phyloP scores from a whole-genome alignment of 495 filamentous ascomycete species.

The Hyphodiscus hymeniophilus region DNA sequence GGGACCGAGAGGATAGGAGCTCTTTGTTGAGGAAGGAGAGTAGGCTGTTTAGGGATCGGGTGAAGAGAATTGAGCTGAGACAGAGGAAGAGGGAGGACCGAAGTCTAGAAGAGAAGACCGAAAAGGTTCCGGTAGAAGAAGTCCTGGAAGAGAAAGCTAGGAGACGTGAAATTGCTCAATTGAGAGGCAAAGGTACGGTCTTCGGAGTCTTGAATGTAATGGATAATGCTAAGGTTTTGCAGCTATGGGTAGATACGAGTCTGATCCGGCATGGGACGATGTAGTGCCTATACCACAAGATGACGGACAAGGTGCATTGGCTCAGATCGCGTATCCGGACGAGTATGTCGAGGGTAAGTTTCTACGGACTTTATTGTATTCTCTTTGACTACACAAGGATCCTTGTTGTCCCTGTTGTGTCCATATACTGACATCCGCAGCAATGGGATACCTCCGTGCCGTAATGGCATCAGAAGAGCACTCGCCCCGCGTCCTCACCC shows the following conservation, averaged over 20 bases:
- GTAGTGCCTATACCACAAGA: conserved; percentile 74
- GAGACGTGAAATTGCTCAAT: conserved; percentile 34
- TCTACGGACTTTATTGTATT: neutral
- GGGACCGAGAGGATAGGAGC: conserved; percentile 23
- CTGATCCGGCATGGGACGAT: conserved; percentile 74
- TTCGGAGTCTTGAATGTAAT: too few species aligned
- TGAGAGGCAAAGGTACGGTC: conserved; percentile 29
- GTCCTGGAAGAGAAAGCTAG: conserved; percentile 34
- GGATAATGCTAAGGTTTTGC: too few species aligned
- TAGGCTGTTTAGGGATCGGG: conserved; percentile 17
- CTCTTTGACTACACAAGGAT: neutral
- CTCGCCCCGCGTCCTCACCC: conserved; percentile 64
- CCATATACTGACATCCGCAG: conserved; percentile 22
- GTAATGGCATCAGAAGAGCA: conserved; percentile 86
- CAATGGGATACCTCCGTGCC: conserved; percentile 76
- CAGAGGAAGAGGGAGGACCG: neutral
- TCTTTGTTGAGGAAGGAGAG: conserved; percentile 23
- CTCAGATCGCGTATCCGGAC: conserved; percentile 76
- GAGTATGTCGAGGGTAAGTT: conserved; percentile 80
- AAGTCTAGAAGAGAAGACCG: neutral
- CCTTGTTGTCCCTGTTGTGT: too few species aligned
- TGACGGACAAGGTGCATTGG: conserved; percentile 74
- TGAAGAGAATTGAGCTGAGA: neutral
- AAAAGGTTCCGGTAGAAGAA: neutral
- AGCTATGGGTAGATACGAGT: conserved; percentile 42